Evolutionary conservation across 495 filamentous ascomycete species (phyloP).

Genomic region (Penicillium salamii): DNA sequence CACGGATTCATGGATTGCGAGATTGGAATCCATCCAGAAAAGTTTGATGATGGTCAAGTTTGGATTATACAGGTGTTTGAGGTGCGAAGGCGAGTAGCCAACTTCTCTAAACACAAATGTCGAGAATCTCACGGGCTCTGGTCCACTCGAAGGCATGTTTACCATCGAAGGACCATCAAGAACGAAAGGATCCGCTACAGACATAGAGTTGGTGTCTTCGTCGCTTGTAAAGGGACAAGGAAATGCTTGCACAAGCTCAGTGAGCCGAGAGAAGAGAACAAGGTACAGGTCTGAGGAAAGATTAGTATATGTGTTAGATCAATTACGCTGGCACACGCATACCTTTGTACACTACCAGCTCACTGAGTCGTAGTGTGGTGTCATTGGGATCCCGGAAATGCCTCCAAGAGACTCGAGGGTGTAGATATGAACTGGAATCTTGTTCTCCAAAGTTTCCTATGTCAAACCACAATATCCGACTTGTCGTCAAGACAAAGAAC

Average conservation of each 20-base stretch:
- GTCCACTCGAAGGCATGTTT: neutral
- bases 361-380: slow-evolving; percentile 36
- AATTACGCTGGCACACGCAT: slow-evolving; percentile 10
- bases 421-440: slow-evolving; percentile 13
- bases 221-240: slow-evolving; percentile 27
- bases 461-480: slow-evolving; percentile 42
- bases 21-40: slow-evolving; percentile 33
- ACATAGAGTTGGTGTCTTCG: slow-evolving; percentile 12
- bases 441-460: slow-evolving; percentile 10
- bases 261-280: slow-evolving; percentile 46
- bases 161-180: slow-evolving; percentile 28
- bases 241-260: slow-evolving; percentile 33
- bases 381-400: slow-evolving; percentile 48
- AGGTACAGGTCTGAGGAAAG: slow-evolving; percentile 25
- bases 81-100: slow-evolving; percentile 16
- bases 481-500: slow-evolving; percentile 56
- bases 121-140: slow-evolving; percentile 18
- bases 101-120: slow-evolving; percentile 39
- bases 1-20: slow-evolving; percentile 36
- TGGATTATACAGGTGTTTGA: slow-evolving; percentile 16
- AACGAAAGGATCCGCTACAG: slow-evolving; percentile 40
- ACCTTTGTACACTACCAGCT: slow-evolving; percentile 31
- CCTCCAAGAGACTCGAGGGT: slow-evolving; percentile 36
- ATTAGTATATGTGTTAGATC: slow-evolving; percentile 4
- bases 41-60: slow-evolving; percentile 33